Evolutionary conservation across 768 basidiomycete genomes (phyloP), one percentile per base, ranked within the genome.

Genomic region (Trametes cinnabarina): DNA sequence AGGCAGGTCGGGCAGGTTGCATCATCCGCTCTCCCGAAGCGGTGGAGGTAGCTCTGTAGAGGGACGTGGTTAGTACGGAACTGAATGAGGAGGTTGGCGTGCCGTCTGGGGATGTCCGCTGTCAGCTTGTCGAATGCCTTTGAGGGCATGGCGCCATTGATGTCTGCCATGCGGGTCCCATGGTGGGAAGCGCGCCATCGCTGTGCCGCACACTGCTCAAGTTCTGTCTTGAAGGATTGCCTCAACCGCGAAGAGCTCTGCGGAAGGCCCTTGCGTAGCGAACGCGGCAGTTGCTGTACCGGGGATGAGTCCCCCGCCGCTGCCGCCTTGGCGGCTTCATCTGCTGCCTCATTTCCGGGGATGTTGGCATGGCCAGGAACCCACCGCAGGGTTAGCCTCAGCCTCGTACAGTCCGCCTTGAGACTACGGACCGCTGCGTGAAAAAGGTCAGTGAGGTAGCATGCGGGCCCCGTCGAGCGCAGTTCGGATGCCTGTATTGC

Each of bases 31-130:
- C 46, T 50, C 0, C 50, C 35, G 17, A 68, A 63, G 11, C 53
- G 50, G 23, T 50, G 32, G 6, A 66, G 69, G 63, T 73, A 66
- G 7, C 60, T 35, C 39, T 72, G 68, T 1, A 76, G 68, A 0
- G 70, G 68, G 7, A 54, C 57, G 47, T 76, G 74, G 3, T 69
- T 68, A 3, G 71, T 72, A 9, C 70, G 44, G 1, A 76, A 67
- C 34, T 74, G 73, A 26, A 69, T 57, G 10, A 74, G 61, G 1
- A 70, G 32, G 39, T 47, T 61, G 1, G 56, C 41, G 4, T 58
- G 55, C 1, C 47, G 46, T 12, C 52, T 30, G 7, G 61, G 61
- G 5, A 62, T 46, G 2, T 1, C 8, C 2, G 23, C 22, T 0
- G 48, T 39, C 3, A 58, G 55, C 42, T 32, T 25, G 3, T 2